Conservation (phyloP, 2,329 filamentous ascomycete species). For the Paraphaeosphaeria sporulosa region DNA sequence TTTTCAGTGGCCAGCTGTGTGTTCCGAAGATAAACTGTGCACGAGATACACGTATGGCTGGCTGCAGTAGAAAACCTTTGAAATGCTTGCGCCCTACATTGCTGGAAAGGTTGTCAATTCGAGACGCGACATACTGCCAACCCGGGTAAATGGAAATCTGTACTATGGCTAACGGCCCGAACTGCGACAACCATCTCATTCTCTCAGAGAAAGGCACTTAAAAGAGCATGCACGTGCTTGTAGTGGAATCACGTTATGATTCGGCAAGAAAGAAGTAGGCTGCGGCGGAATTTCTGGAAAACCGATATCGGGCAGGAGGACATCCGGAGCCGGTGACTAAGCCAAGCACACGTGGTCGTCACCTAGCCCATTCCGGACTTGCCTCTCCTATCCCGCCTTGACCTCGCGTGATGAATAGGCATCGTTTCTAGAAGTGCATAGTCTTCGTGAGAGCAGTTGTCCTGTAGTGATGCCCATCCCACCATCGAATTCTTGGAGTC, state of each 20-base stretch:
- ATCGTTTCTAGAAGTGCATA: too few species aligned
- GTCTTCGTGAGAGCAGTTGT: too few species aligned
- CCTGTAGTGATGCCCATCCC: too few species aligned
- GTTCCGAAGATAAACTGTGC: background rate
- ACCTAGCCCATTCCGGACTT: too few species aligned
- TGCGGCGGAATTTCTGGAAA: too few species aligned
- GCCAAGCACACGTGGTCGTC: background rate
- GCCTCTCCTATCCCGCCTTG: too few species aligned
- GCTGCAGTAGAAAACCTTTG: background rate
- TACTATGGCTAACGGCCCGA: constrained; percentile 10
- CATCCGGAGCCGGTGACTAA: background rate
- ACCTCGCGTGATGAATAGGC: too few species aligned
- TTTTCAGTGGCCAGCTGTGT: background rate
- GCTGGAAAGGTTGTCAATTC: background rate
- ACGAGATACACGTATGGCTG: background rate
- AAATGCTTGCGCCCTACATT: too few species aligned
- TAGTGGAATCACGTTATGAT: background rate
- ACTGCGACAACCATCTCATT: background rate
- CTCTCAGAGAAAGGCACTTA: background rate
- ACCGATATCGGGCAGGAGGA: too few species aligned
- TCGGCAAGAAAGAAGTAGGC: background rate
- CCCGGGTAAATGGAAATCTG: constrained; percentile 8
- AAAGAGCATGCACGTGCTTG: background rate
- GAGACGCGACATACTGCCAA: background rate
- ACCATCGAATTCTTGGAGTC: too few species aligned